These are phyloP conservation scores for Tetrahymena malaccensis DNA, from an alignment of 73 alveolate genomes.

Conservation along the genomic window DNA sequence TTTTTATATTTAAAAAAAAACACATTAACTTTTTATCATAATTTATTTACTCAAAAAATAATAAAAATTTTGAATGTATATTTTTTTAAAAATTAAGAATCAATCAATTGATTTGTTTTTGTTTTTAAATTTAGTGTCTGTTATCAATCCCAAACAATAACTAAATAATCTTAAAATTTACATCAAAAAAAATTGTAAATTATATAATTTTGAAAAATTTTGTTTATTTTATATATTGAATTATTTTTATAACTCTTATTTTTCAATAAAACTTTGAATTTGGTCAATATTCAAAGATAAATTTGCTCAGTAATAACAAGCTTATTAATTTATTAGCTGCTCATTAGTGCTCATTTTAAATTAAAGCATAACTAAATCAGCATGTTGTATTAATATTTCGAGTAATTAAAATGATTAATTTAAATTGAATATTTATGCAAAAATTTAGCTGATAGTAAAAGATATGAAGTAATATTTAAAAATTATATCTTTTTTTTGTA, in stretches of 20 bases:
- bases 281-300: too few relatives aligned
- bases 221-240: neutral
- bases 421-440: neutral
- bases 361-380: too few relatives aligned
- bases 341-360: neutral
- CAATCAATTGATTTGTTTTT: neutral
- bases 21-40: too few relatives aligned
- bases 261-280: too few relatives aligned
- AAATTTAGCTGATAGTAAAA: neutral
- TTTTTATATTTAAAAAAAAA: too few relatives aligned
- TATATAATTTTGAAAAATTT: too few relatives aligned
- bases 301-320: too few relatives aligned
- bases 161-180: neutral
- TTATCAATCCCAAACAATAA: neutral
- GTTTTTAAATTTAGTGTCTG: neutral
- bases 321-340: too few relatives aligned
- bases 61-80: neutral
- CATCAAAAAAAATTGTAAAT: neutral
- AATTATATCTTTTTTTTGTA: neutral
- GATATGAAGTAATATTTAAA: neutral
- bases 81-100: neutral
- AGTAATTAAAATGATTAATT: neutral
- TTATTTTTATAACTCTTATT: too few relatives aligned
- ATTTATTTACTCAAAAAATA: neutral
- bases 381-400: neutral